Conservation (phyloP, 2,329 filamentous ascomycete genomes). For the Fusarium palustre region DNA sequence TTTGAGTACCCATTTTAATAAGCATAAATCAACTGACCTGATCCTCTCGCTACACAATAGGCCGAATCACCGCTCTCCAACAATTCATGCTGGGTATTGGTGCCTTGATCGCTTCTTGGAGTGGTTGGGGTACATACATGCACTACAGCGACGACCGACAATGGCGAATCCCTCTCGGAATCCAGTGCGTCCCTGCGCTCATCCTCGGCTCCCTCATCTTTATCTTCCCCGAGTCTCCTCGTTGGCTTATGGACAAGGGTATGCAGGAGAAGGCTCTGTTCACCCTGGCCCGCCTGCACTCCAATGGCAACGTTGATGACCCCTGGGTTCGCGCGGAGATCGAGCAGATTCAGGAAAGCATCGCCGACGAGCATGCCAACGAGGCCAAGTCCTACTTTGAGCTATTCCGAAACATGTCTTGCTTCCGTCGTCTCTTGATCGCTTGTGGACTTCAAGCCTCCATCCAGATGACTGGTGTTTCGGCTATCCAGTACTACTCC, state of each 20-base stretch:
- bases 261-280: constrained; percentile 70
- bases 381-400: constrained; percentile 55
- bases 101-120: constrained; percentile 77
- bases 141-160: constrained; percentile 48
- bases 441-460: constrained; percentile 76
- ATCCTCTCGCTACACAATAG: background rate
- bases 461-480: constrained; percentile 80
- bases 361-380: constrained; percentile 69
- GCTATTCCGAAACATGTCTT: constrained; percentile 69
- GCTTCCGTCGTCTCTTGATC: constrained; percentile 74
- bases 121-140: constrained; percentile 69
- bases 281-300: constrained; percentile 75
- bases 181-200: constrained; percentile 77
- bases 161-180: constrained; percentile 64
- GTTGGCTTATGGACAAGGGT: constrained; percentile 81
- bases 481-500: constrained; percentile 79
- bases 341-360: constrained; percentile 74
- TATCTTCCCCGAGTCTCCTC: constrained; percentile 76
- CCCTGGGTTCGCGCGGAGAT: constrained; percentile 78
- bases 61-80: constrained; percentile 68
- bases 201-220: constrained; percentile 73
- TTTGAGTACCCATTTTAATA: constrained; percentile 54
- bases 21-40: constrained; percentile 1
- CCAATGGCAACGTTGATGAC: constrained; percentile 73
- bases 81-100: constrained; percentile 88